phyloP scores from a whole-genome alignment of 225 moss, liverwort and hornwort species.

The Lunularia cruciata region DNA sequence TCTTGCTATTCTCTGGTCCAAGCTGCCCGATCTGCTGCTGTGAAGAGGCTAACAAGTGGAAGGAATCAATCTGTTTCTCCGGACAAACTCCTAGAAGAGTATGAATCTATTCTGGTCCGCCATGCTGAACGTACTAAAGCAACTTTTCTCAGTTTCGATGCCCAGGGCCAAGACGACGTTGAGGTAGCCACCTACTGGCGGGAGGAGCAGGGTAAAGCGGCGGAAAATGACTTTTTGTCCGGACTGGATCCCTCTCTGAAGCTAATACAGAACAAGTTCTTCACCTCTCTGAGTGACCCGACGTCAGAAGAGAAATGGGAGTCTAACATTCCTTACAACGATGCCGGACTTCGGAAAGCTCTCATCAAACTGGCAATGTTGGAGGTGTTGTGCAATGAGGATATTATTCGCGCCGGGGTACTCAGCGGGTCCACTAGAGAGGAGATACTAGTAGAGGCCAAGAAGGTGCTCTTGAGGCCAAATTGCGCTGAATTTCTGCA shows the following conservation, averaged over 20 bases:
- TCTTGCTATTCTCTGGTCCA: slow-evolving; percentile 40
- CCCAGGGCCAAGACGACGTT: background rate
- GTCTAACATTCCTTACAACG: slow-evolving; percentile 4
- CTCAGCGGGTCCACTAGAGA: slow-evolving; percentile 38
- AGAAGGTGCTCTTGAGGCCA: slow-evolving; percentile 31
- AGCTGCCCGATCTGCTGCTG: slow-evolving; percentile 28
- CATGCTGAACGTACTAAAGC: slow-evolving; percentile 24
- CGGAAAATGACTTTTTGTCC: slow-evolving; percentile 23
- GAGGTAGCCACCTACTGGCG: slow-evolving; percentile 10
- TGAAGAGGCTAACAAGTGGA: background rate
- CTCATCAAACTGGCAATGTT: slow-evolving; percentile 33
- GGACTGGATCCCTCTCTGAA: slow-evolving; percentile 42
- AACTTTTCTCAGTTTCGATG: slow-evolving; percentile 22
- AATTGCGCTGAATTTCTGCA: slow-evolving; percentile 31
- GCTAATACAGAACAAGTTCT: slow-evolving; percentile 5
- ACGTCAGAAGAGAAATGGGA: background rate
- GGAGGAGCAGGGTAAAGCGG: slow-evolving; percentile 6
- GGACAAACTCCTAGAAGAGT: slow-evolving; percentile 22
- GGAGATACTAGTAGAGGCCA: slow-evolving; percentile 36
- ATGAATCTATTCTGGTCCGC: slow-evolving; percentile 22
- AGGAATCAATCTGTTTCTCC: background rate
- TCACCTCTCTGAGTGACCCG: background rate
- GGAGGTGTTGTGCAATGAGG: slow-evolving; percentile 43
- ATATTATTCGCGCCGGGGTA: slow-evolving; percentile 36
- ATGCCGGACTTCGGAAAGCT: slow-evolving; percentile 39